These are phyloP conservation scores for Neofusicoccum laricinum DNA, from an alignment of 2,329 filamentous ascomycete genomes.

Conservation along the genomic window DNA sequence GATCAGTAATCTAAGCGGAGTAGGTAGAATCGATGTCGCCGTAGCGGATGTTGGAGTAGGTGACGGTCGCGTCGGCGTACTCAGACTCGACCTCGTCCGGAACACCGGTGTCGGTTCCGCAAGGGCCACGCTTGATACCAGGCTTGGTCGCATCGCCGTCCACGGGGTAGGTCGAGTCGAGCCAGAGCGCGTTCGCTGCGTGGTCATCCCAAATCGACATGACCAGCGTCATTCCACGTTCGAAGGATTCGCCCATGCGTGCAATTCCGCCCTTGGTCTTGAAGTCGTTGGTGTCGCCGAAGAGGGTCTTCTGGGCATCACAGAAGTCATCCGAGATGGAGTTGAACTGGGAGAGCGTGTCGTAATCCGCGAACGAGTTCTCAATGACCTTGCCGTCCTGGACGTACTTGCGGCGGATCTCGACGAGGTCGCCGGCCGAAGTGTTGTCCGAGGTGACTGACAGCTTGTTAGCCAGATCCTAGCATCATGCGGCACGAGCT, in stretches of 20 bases:
- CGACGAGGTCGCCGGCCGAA: slow-evolving; percentile 35
- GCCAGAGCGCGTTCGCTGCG: slow-evolving; percentile 69
- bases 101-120: slow-evolving; percentile 34
- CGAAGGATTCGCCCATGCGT: slow-evolving; percentile 54
- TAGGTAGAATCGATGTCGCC: slow-evolving; percentile 40
- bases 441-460: slow-evolving; percentile 1
- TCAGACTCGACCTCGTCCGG: slow-evolving; percentile 37
- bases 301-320: slow-evolving; percentile 53
- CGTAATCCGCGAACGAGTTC: slow-evolving; percentile 42
- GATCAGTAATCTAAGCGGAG: slow-evolving; percentile 16
- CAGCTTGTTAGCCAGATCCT: neutral
- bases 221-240: slow-evolving; percentile 57
- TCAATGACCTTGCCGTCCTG: slow-evolving; percentile 50
- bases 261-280: slow-evolving; percentile 54
- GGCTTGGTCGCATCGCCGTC: slow-evolving; percentile 30
- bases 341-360: slow-evolving; percentile 44
- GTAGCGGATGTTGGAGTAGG: slow-evolving; percentile 41
- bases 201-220: slow-evolving; percentile 60
- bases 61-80: slow-evolving; percentile 31
- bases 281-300: slow-evolving; percentile 56
- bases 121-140: slow-evolving; percentile 37
- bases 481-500: too few species aligned
- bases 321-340: slow-evolving; percentile 61
- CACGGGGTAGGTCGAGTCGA: slow-evolving; percentile 65
- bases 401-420: slow-evolving; percentile 51